These are phyloP conservation scores for Aquilaria sinensis DNA, from an alignment of 345 rosid genomes.

Conservation along the genomic window DNA sequence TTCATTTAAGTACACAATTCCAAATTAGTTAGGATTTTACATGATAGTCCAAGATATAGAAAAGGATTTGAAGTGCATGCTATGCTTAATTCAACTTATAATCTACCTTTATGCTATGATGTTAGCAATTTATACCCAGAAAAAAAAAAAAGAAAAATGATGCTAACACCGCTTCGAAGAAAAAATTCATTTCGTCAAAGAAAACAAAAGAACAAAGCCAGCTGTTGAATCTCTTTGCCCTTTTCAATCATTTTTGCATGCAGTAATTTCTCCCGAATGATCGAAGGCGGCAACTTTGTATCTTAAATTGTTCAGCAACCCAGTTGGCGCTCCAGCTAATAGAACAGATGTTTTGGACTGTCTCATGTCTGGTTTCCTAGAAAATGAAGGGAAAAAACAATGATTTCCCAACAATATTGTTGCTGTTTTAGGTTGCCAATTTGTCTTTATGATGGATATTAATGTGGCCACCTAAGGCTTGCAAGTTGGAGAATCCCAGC, in stretches of 20 bases:
- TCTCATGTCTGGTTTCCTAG: neutral
- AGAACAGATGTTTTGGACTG: neutral
- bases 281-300: conserved; percentile 17
- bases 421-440: conserved; percentile 44
- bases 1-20: too few species aligned
- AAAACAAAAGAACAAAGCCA: conserved; percentile 18
- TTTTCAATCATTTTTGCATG: conserved; percentile 6
- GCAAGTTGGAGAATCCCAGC: conserved; percentile 89
- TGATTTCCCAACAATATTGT: conserved; percentile 1
- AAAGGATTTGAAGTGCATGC: too few species aligned
- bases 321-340: neutral
- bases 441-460: conserved; percentile 84
- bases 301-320: conserved; percentile 1
- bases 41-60: too few species aligned
- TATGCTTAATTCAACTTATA: too few species aligned
- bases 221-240: conserved; percentile 18
- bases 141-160: too few species aligned
- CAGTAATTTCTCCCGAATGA: neutral
- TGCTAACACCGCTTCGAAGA: too few species aligned
- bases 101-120: too few species aligned
- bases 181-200: too few species aligned
- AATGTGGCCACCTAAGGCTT: conserved; percentile 94
- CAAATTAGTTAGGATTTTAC: too few species aligned
- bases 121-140: too few species aligned
- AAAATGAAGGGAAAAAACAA: conserved; percentile 4